phyloP scores from a whole-genome alignment of 2,329 filamentous ascomycete species.

The Phyllosticta citribraziliensis region DNA sequence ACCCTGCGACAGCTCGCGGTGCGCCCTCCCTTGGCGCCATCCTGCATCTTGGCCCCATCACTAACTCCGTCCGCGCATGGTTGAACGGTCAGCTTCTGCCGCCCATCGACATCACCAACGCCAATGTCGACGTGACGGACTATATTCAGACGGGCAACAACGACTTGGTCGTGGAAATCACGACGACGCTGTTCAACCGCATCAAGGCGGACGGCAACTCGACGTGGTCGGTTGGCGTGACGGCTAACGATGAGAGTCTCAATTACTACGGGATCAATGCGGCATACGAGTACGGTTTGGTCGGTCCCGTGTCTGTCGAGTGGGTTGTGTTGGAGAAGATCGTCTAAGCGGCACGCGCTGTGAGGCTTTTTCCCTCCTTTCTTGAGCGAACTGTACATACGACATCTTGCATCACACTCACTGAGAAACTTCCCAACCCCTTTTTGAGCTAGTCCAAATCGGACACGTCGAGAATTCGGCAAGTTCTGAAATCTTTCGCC shows the following conservation, averaged over 20 bases:
- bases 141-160: constrained; percentile 19
- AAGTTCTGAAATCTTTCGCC: too few species aligned
- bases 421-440: too few species aligned
- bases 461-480: too few species aligned
- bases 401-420: background rate
- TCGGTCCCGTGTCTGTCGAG: constrained; percentile 7
- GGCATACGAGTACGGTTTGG: constrained; percentile 12
- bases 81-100: constrained; percentile 21
- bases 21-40: constrained; percentile 13
- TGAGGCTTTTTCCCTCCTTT: too few species aligned
- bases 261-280: constrained; percentile 10
- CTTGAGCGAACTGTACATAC: background rate
- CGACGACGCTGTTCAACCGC: constrained; percentile 24
- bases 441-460: too few species aligned
- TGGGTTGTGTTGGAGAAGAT: constrained; percentile 9
- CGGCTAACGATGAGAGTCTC: constrained; percentile 11
- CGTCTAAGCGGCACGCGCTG: background rate
- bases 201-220: constrained; percentile 14
- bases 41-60: constrained; percentile 19
- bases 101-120: constrained; percentile 22
- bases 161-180: constrained; percentile 20
- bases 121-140: constrained; percentile 16
- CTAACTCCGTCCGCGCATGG: constrained; percentile 20
- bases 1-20: constrained; percentile 13
- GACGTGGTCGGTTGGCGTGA: constrained; percentile 12